Evolutionary conservation across 176 grass and related monocot genomes (phyloP).

Genomic region (Oryza punctata): DNA sequence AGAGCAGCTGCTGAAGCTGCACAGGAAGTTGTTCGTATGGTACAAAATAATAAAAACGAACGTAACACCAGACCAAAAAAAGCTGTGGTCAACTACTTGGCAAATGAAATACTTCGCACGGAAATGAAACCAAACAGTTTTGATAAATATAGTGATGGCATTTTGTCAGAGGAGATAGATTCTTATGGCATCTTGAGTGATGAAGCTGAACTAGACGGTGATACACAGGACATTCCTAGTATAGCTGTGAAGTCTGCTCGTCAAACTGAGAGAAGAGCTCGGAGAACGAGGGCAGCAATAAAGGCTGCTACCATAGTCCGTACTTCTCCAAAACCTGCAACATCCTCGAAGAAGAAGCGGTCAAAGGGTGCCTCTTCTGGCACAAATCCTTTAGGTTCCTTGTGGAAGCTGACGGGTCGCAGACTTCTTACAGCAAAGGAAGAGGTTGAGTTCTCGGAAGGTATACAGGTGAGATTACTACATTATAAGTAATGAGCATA

Average conservation of each 20-base stretch:
- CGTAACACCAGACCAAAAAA: slow-evolving; percentile 22
- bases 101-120: slow-evolving; percentile 47
- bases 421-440: slow-evolving; percentile 67
- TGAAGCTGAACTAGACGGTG: slow-evolving; percentile 22
- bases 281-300: slow-evolving; percentile 53
- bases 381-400: slow-evolving; percentile 64
- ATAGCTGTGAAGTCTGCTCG: slow-evolving; percentile 64
- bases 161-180: slow-evolving; percentile 24
- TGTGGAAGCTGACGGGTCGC: slow-evolving; percentile 55
- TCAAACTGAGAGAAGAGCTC: slow-evolving; percentile 58
- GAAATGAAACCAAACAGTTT: slow-evolving; percentile 23
- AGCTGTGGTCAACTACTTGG: slow-evolving; percentile 25
- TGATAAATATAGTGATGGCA: slow-evolving; percentile 30
- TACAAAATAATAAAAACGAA: slow-evolving; percentile 28
- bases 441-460: slow-evolving; percentile 65
- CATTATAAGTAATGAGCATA: slow-evolving; percentile 9
- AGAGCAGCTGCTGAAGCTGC: slow-evolving; percentile 60
- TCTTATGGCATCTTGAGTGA: slow-evolving; percentile 20
- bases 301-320: slow-evolving; percentile 31
- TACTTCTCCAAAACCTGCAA: slow-evolving; percentile 26
- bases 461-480: slow-evolving; percentile 56
- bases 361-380: slow-evolving; percentile 42
- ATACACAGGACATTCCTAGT: slow-evolving; percentile 11
- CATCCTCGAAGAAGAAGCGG: slow-evolving; percentile 47
- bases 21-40: slow-evolving; percentile 42